Conservation (phyloP, 2,329 filamentous ascomycete genomes). For the Metarhizium sp. region DNA sequence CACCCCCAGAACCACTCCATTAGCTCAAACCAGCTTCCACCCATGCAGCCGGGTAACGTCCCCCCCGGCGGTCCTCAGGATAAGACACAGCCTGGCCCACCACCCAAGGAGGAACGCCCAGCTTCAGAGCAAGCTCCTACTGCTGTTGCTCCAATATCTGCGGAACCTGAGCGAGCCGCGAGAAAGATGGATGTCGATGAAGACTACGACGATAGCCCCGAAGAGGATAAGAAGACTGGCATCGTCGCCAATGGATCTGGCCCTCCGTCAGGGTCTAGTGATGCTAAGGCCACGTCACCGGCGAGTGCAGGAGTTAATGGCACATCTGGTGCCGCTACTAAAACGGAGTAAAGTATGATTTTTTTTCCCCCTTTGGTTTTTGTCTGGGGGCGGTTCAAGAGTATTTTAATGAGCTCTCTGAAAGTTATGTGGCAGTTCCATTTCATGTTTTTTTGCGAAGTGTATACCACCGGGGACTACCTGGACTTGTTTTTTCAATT, state of each 20-base stretch:
- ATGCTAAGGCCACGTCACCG: slow-evolving; percentile 35
- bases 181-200: slow-evolving; percentile 97
- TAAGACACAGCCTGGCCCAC: slow-evolving; percentile 21
- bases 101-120: slow-evolving; percentile 51
- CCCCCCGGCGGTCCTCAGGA: slow-evolving; percentile 46
- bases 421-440: slow-evolving; percentile 12
- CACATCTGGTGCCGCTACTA: slow-evolving; percentile 19
- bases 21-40: slow-evolving; percentile 44
- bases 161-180: slow-evolving; percentile 74
- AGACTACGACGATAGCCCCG: slow-evolving; percentile 90
- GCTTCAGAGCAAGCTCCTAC: slow-evolving; percentile 30
- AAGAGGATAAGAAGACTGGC: slow-evolving; percentile 63
- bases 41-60: slow-evolving; percentile 51
- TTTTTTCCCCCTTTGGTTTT: neutral
- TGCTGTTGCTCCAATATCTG: slow-evolving; percentile 39
- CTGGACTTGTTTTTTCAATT: slow-evolving; percentile 4
- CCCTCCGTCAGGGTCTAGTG: slow-evolving; percentile 37
- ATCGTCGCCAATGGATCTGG: slow-evolving; percentile 33
- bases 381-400: neutral
- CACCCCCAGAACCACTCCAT: slow-evolving; percentile 52
- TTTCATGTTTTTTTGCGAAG: slow-evolving; percentile 7
- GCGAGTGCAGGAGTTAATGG: slow-evolving; percentile 31
- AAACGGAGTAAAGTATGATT: slow-evolving; percentile 30
- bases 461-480: slow-evolving; percentile 6
- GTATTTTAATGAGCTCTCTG: slow-evolving; percentile 15